Percentiles rank a stretch among this genome's conserved stretches.
Evolutionary conservation across 176 grass and related monocot genomes (phyloP).

Genomic region (Luzula sylvatica): DNA sequence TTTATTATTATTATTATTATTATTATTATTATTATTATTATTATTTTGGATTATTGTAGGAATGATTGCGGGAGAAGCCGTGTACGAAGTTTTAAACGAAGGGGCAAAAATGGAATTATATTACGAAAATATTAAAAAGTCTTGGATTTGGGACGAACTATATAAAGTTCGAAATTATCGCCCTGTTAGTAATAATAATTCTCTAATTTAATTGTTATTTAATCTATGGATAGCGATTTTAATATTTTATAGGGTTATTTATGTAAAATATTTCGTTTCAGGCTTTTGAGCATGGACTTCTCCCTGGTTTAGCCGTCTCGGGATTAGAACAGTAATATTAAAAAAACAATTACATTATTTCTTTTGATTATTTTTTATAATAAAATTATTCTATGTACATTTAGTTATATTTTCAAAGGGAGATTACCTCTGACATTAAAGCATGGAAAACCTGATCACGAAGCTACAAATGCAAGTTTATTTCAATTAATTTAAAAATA

Average conservation of each 20-base stretch:
- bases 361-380: constrained; percentile 8
- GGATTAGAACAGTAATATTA: constrained; percentile 70
- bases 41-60: constrained; percentile 31
- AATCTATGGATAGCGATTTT: not conserved
- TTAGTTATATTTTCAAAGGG: constrained; percentile 87
- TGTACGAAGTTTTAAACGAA: constrained; percentile 57
- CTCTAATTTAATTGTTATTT: not conserved
- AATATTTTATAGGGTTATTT: constrained; percentile 11
- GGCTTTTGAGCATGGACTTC: constrained; percentile 88
- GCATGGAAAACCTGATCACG: constrained; percentile 81
- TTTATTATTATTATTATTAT: no score
- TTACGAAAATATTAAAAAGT: constrained; percentile 78
- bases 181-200: constrained; percentile 47
- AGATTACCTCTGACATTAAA: constrained; percentile 73
- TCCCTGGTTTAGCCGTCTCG: constrained; percentile 83
- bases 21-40: not conserved
- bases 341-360: constrained; percentile 1
- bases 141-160: constrained; percentile 97
- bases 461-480: constrained; percentile 75
- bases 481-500: not conserved
- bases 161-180: constrained; percentile 84
- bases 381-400: constrained; percentile 17
- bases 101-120: constrained; percentile 84
- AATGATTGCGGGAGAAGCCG: constrained; percentile 83
- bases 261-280: constrained; percentile 21